Evolutionary conservation across 2,329 filamentous ascomycete species (phyloP), one percentile per base, ranked within the genome.

Genomic region (Talaromyces sp.): DNA sequence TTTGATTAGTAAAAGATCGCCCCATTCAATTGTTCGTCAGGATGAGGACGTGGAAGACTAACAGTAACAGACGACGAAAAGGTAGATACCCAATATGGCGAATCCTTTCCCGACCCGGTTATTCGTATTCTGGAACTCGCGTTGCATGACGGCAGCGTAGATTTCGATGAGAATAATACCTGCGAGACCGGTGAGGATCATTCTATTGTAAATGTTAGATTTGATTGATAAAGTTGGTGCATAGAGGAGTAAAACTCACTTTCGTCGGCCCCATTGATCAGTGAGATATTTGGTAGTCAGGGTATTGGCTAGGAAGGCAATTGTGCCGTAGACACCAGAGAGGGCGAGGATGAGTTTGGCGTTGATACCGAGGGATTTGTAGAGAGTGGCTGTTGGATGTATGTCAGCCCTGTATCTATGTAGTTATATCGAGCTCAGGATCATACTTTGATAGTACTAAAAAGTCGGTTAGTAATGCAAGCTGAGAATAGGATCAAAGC

Each of bases 141-240:
- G 77, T 72, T 87, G 85, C 84, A 87, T 87, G 49, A 87, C 81
- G 1, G 85, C 83, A 0, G 84, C 79, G 68, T 87, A 87, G 61
- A 87, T 86, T 69, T 87, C 84, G 57, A 85, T 81, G n/a, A 86
- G 13, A 14, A 86, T 77, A 49, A 87, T 79, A 1, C 83, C 82
- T 4, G 73, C 69, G 3, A 87, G 71, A 6, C 85, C 85, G 1
- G 84, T 69, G 6, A 87, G 71, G 11, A 87, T 79, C 85, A 87
- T 87, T 56, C 81, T 84, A 14, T 52, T 37, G 8, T 33, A 3
- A n/a, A 43, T n/a, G 3, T 37, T 4, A 33, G 14, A 41, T 19
- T 43, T 43, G 3, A 9, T 45, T 52, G 59, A 13, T n/a, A 9
- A 4, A 37, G 8, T 43, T 43, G 19, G 16, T 45, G 43, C 22